Base-by-base conservation (phyloP, 2,329 filamentous ascomycete genomes). In the Calonectria ilicicola region DNA sequence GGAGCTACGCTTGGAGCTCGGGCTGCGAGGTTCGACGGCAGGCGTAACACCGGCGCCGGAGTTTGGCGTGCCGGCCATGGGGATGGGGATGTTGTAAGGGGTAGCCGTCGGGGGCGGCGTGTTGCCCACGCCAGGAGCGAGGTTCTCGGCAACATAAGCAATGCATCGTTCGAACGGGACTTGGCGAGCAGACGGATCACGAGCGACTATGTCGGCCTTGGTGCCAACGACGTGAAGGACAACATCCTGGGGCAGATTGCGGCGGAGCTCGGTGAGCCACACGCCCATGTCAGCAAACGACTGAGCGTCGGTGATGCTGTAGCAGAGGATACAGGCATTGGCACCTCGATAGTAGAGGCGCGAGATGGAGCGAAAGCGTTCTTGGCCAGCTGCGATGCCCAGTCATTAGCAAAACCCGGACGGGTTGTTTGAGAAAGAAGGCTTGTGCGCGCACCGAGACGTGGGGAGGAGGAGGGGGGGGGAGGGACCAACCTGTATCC, bases 101-200 rank as follows among this genome's bases (percentile, higher is more conserved):
- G 84, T 88, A 10, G 91, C 91, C 1, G 92, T 93, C 1, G 92
- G 88, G 0, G 93, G 93, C 8, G 93, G 93, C 17, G 93, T 94
- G 62, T 87, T 89, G 69, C 89, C 89, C 65, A 91, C 85, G 32
- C 91, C 91, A 0, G 95, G 94, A 68, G 94, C 94, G 2, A 98
- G 89, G 82, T 98, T 94, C 84, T 98, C 95, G 29, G 95, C 96
- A 46, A 98, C 95, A 84, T 98, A 99, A 60, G 95, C 95, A 80
- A 98, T 98, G 82, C 96, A 98, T 75, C 94, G 91, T 84, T 99
- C 96, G 82, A 98, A 98, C 23, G 96, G 95, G 7, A 99, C 95
- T 81, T 96, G 92, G 68, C 96, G 92, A 74, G 89, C 88, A 7
- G 89, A 89, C 6, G 96, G 95, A 74, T 98, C 95, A 78, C 93